Evolutionary conservation across 805 yeast species (phyloP).

Genomic region (Diddensiella transvaalensis): DNA sequence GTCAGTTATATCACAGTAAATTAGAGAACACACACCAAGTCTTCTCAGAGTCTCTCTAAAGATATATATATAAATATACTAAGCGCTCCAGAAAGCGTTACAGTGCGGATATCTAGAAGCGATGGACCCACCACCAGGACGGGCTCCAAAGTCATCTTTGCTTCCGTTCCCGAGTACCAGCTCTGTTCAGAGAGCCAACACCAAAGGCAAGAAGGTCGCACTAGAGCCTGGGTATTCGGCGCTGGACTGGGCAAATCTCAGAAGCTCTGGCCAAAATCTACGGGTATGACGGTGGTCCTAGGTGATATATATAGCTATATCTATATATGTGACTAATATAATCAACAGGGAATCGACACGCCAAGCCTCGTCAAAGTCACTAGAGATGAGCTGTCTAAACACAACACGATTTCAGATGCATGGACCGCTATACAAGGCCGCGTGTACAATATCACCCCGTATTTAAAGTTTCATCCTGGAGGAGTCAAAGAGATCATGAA

Average conservation of each 20-base stretch:
- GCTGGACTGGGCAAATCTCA: conserved; percentile 74
- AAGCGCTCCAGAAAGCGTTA: no score
- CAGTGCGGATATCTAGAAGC: no score
- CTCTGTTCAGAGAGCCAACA: conserved; percentile 18
- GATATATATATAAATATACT: no score
- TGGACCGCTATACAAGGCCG: conserved; percentile 82
- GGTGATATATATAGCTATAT: background rate
- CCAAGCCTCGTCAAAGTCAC: conserved; percentile 35
- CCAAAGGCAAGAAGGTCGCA: conserved; percentile 46
- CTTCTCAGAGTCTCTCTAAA: no score
- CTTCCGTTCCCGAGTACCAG: conserved; percentile 14
- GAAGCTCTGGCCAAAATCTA: conserved; percentile 46
- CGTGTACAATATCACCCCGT: conserved; percentile 84
- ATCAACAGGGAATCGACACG: conserved; percentile 22
- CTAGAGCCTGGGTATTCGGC: conserved; percentile 81
- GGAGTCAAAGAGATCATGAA: conserved; percentile 75
- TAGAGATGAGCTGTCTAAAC: conserved; percentile 55
- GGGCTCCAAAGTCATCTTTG: background rate
- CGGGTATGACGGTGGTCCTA: conserved; percentile 40
- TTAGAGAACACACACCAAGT: no score
- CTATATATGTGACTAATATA: background rate
- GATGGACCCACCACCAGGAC: background rate
- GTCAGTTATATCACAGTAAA: no score
- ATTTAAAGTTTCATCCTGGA: conserved; percentile 88
- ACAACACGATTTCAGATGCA: conserved; percentile 60